A percentile compares a stretch with the other conserved stretches of the same genome.
These are phyloP conservation scores for Penicillium psychrofluorescens DNA, from an alignment of 495 filamentous ascomycete species.

Conservation along the genomic window DNA sequence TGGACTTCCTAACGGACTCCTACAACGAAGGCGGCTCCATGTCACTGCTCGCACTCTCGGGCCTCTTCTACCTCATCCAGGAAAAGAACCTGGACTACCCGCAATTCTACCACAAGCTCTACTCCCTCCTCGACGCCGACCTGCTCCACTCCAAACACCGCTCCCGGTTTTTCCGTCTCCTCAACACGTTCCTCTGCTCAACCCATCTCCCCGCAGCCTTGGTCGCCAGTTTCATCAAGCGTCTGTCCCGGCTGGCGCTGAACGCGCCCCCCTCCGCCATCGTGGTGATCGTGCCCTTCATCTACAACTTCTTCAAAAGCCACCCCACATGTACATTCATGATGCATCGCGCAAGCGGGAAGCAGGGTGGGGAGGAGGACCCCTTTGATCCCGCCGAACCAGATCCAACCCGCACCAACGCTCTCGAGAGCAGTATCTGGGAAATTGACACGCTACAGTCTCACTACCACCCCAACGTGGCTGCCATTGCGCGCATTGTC, in stretches of 20 bases:
- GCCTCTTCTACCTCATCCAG: constrained; percentile 91
- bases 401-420: constrained; percentile 78
- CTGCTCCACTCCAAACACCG: constrained; percentile 91
- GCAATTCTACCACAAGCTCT: constrained; percentile 86
- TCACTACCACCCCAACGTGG: constrained; percentile 97
- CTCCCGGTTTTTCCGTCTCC: constrained; percentile 83
- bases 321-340: constrained; percentile 92
- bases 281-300: constrained; percentile 81
- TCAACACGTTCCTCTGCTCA: constrained; percentile 88
- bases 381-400: constrained; percentile 66
- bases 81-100: constrained; percentile 95
- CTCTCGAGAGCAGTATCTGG: constrained; percentile 92
- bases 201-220: constrained; percentile 86
- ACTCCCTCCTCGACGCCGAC: constrained; percentile 77
- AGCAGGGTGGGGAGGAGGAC: constrained; percentile 40
- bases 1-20: constrained; percentile 94
- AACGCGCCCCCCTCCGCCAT: constrained; percentile 82
- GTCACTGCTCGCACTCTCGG: constrained; percentile 82
- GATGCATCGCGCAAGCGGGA: constrained; percentile 64
- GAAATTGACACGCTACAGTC: constrained; percentile 83
- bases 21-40: constrained; percentile 80
- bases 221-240: constrained; percentile 94
- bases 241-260: constrained; percentile 71
- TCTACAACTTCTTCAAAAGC: constrained; percentile 88
- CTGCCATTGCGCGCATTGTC: constrained; percentile 86